phyloP scores from a whole-genome alignment of 352 stramenopile species.

The Pythium coloratum region DNA sequence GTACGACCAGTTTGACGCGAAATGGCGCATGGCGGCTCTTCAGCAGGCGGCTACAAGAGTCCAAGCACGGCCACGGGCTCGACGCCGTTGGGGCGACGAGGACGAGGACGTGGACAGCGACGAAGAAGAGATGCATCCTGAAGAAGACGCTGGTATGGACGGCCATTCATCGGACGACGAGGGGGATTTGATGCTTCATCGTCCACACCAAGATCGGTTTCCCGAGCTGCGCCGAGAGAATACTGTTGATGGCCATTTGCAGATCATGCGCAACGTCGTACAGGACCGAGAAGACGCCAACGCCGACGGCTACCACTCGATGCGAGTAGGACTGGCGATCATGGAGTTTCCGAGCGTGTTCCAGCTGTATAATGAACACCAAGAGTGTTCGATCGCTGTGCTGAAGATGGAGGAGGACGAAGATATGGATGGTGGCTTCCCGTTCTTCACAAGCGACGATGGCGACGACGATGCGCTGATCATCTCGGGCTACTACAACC shows the following conservation, averaged over 20 bases:
- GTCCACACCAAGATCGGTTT: conserved; percentile 30
- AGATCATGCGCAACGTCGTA: conserved; percentile 59
- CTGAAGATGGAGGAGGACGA: conserved; percentile 84
- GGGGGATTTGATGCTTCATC: neutral
- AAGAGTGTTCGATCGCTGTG: conserved; percentile 62
- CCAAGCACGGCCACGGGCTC: conserved; percentile 1
- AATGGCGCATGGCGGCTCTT: conserved; percentile 56
- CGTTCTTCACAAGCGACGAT: conserved; percentile 69
- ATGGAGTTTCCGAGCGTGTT: conserved; percentile 77
- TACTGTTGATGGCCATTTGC: conserved; percentile 45
- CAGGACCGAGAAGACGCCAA: conserved; percentile 69
- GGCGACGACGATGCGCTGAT: conserved; percentile 70
- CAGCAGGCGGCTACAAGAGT: conserved; percentile 17
- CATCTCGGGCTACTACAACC: conserved; percentile 61
- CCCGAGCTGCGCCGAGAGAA: conserved; percentile 58
- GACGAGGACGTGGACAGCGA: conserved; percentile 20
- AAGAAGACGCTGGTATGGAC: conserved; percentile 10
- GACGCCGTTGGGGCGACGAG: conserved; percentile 17
- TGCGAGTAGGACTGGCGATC: conserved; percentile 60
- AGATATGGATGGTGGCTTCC: conserved; percentile 51
- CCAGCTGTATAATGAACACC: conserved; percentile 65
- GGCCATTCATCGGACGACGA: conserved; percentile 9
- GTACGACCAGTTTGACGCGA: conserved; percentile 50
- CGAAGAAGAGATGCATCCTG: conserved; percentile 16
- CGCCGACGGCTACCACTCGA: conserved; percentile 56